phyloP scores from a whole-genome alignment of 805 yeast genomes.

The Pichia rugopelliculosa region DNA sequence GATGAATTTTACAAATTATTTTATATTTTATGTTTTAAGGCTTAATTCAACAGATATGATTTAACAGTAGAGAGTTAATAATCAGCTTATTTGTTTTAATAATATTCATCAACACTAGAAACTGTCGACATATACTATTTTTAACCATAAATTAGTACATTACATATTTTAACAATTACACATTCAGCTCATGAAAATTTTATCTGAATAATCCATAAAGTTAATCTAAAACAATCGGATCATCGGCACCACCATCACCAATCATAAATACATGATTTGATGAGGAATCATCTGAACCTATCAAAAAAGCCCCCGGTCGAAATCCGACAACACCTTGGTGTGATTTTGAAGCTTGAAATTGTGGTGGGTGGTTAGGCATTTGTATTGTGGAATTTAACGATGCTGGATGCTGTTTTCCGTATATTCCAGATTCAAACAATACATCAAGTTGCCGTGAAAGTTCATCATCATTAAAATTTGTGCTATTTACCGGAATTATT shows the following conservation, averaged over 20 bases:
- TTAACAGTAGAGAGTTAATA: no score
- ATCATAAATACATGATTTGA: constrained; percentile 21
- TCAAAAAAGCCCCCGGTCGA: constrained; percentile 5
- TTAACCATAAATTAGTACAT: no score
- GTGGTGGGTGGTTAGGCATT: neutral
- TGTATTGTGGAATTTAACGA: neutral
- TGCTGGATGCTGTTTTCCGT: neutral
- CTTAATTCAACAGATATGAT: no score
- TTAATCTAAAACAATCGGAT: constrained; percentile 27
- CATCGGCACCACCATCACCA: constrained; percentile 27
- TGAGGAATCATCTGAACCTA: neutral
- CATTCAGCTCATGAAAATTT: no score
- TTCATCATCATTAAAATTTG: constrained; percentile 1
- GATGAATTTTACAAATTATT: no score
- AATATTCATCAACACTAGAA: no score
- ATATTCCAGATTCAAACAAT: constrained; percentile 5
- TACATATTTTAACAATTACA: no score
- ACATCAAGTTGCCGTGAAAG: constrained; percentile 10
- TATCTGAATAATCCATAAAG: neutral
- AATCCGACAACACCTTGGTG: constrained; percentile 6
- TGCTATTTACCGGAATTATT: neutral
- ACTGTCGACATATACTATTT: no score
- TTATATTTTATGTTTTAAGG: no score
- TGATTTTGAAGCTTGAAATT: neutral
- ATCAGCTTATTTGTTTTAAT: no score